These are phyloP conservation scores for Melanomma pulvis-pyrius DNA, from an alignment of 495 filamentous ascomycete genomes.

Conservation along the genomic window DNA sequence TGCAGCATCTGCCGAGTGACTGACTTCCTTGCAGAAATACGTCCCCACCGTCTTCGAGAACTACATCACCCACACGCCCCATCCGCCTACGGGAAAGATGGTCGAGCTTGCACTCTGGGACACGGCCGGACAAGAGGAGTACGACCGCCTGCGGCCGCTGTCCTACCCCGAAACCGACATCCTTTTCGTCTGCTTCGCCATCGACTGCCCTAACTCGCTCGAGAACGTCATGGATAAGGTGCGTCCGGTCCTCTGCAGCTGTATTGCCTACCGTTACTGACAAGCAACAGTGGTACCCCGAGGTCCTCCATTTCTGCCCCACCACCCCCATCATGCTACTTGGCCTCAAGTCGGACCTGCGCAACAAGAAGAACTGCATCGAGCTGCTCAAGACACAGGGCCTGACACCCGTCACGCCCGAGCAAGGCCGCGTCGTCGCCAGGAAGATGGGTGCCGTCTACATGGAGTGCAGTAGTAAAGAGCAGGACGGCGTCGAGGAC, in stretches of 20 bases:
- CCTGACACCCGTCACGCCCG: constrained; percentile 86
- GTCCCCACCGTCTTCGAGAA: constrained; percentile 99
- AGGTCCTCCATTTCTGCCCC: constrained; percentile 98
- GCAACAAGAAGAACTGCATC: constrained; percentile 90
- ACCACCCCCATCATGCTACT: constrained; percentile 94
- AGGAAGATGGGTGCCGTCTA: constrained; percentile 91
- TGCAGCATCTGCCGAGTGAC: not conserved
- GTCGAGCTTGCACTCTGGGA: constrained; percentile 98
- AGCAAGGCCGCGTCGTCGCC: constrained; percentile 87
- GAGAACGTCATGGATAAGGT: constrained; percentile 99
- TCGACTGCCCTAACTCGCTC: constrained; percentile 96
- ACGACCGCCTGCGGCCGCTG: constrained; percentile 90
- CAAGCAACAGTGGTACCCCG: constrained; percentile 84
- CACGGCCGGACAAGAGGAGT: constrained; percentile 98
- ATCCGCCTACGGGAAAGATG: constrained; percentile 83
- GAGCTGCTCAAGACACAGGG: constrained; percentile 98
- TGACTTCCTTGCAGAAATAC: constrained; percentile 76
- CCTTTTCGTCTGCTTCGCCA: constrained; percentile 97
- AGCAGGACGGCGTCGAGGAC: constrained; percentile 92
- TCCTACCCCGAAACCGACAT: constrained; percentile 98
- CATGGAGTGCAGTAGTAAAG: constrained; percentile 97
- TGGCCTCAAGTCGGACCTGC: constrained; percentile 94
- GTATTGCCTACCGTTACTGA: constrained; percentile 28
- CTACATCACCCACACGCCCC: constrained; percentile 95
- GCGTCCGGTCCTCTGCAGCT: constrained; percentile 32